Percentiles rank a stretch among this genome's conserved stretches.
Evolutionary conservation across 495 filamentous ascomycete species (phyloP).

Genomic region (Lasiosphaeriaceae sp.): DNA sequence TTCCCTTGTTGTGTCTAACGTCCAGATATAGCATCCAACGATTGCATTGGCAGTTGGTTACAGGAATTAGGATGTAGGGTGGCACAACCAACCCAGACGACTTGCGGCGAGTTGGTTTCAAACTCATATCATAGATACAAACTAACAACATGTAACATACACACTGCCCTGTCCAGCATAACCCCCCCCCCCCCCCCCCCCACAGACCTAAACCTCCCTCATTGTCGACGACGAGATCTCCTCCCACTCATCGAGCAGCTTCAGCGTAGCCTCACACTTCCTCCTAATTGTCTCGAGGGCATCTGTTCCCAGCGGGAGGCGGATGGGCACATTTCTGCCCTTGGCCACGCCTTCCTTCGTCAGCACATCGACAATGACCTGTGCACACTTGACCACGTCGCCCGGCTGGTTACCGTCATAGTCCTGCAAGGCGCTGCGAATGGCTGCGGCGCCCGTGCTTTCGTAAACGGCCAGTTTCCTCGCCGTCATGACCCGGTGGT

Average conservation of each 20-base stretch:
- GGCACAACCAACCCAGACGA: no score
- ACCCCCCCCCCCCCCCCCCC: not conserved
- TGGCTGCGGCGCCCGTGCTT: conserved; percentile 16
- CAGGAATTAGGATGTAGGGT: no score
- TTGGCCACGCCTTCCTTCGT: conserved; percentile 34
- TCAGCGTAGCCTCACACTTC: conserved; percentile 30
- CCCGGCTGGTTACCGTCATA: conserved; percentile 37
- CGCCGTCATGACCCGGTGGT: conserved; percentile 27
- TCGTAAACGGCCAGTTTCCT: conserved; percentile 28
- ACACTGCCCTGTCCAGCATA: not conserved
- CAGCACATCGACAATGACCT: conserved; percentile 43
- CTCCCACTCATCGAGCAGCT: conserved; percentile 34
- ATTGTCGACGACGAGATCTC: conserved; percentile 14
- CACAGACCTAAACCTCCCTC: not conserved
- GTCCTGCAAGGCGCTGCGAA: conserved; percentile 17
- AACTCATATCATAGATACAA: no score
- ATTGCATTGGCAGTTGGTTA: not conserved
- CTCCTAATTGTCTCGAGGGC: conserved; percentile 21
- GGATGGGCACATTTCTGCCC: conserved; percentile 29
- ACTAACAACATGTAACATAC: not conserved
- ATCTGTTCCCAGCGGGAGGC: conserved; percentile 33
- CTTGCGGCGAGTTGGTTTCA: no score
- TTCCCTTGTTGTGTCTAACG: no score
- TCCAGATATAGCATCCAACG: not conserved
- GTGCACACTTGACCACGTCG: conserved; percentile 42